Conservation (phyloP, 805 yeast genomes). For the Vanderwaltozyma verrucispora region DNA sequence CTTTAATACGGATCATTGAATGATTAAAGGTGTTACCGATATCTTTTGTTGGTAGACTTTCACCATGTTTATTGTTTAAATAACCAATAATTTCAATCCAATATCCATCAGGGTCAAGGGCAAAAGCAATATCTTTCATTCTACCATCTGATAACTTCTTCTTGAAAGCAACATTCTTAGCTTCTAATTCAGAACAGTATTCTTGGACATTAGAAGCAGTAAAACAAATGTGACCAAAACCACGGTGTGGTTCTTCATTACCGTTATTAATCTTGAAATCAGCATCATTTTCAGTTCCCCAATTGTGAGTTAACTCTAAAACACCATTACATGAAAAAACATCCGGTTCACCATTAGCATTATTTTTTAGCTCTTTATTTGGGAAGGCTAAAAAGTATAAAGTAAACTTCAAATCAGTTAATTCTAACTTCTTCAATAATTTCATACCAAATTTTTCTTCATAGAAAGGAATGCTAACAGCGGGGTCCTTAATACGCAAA, state of each 20-base stretch:
- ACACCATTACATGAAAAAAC: constrained; percentile 42
- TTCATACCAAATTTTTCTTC: constrained; percentile 64
- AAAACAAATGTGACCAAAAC: constrained; percentile 90
- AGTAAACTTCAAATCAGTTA: constrained; percentile 48
- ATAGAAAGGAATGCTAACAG: constrained; percentile 63
- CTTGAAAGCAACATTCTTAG: constrained; percentile 61
- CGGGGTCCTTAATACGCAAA: constrained; percentile 75
- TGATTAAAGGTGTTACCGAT: constrained; percentile 52
- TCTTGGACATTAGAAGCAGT: constrained; percentile 69
- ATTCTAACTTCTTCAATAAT: constrained; percentile 40
- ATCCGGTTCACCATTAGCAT: constrained; percentile 33
- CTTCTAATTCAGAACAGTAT: constrained; percentile 48
- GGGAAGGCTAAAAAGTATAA: constrained; percentile 55
- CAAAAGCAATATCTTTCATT: constrained; percentile 88
- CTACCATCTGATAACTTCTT: constrained; percentile 84
- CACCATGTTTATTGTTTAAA: constrained; percentile 10
- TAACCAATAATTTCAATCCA: constrained; percentile 87
- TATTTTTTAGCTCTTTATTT: constrained; percentile 21
- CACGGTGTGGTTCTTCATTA: constrained; percentile 72
- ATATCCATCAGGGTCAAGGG: constrained; percentile 90
- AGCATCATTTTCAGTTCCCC: constrained; percentile 56
- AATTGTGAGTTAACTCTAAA: constrained; percentile 73
- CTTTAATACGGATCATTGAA: constrained; percentile 87
- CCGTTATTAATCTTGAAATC: constrained; percentile 63
- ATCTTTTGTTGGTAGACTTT: constrained; percentile 6